These are phyloP conservation scores for Cyberlindnera nakhonratchasimensis DNA, from an alignment of 805 yeast species.

Conservation along the genomic window DNA sequence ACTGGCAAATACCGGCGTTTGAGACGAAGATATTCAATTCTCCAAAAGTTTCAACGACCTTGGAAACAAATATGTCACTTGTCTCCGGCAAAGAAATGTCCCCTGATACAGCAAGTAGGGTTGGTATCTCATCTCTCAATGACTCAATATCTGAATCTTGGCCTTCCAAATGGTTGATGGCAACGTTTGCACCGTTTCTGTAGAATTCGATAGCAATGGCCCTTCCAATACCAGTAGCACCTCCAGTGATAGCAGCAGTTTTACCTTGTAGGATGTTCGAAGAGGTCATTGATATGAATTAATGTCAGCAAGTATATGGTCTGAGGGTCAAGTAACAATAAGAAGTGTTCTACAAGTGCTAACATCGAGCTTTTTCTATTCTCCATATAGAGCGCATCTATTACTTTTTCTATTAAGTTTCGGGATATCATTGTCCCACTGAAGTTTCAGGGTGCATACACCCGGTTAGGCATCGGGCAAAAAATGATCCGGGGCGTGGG, in stretches of 20 bases:
- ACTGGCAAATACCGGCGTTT: constrained; percentile 45
- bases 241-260: constrained; percentile 42
- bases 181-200: constrained; percentile 40
- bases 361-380: background rate
- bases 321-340: background rate
- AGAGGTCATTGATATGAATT: background rate
- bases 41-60: constrained; percentile 37
- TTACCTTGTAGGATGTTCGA: constrained; percentile 30
- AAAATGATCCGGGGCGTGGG: background rate
- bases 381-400: background rate
- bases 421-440: background rate
- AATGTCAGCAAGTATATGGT: too few species aligned
- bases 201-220: constrained; percentile 42
- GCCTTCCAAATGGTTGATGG: constrained; percentile 33
- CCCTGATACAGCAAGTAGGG: constrained; percentile 38
- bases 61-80: constrained; percentile 29
- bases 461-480: background rate
- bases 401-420: background rate
- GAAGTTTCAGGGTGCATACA: background rate
- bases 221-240: constrained; percentile 44
- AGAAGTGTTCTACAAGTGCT: background rate
- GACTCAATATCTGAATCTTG: constrained; percentile 20
- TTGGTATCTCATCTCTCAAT: constrained; percentile 19
- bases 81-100: constrained; percentile 42
- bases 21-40: constrained; percentile 40